A percentile compares a stretch with the other conserved stretches of the same genome.
phyloP scores from a whole-genome alignment of 495 filamentous ascomycete species.

The Neurospora tetraspora region DNA sequence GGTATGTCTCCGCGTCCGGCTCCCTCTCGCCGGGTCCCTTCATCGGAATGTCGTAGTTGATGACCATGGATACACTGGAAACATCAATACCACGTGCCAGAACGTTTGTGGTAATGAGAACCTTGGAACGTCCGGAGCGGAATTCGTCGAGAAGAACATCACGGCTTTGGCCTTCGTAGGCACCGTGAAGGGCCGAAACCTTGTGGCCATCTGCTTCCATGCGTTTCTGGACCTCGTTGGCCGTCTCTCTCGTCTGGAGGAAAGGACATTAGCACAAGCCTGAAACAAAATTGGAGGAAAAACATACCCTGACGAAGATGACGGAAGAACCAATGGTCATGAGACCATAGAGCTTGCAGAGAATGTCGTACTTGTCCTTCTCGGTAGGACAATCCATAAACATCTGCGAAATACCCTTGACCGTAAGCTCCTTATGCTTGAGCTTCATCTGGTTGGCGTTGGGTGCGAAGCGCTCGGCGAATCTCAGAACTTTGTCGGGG shows the following conservation, averaged over 20 bases:
- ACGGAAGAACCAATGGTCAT: slow-evolving; percentile 95
- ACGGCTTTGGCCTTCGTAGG: slow-evolving; percentile 70
- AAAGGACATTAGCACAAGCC: slow-evolving; percentile 13
- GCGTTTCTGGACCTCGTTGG: slow-evolving; percentile 67
- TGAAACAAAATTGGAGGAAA: not conserved
- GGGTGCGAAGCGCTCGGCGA: slow-evolving; percentile 70
- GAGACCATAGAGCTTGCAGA: slow-evolving; percentile 86
- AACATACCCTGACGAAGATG: slow-evolving; percentile 82
- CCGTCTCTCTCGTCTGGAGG: slow-evolving; percentile 64
- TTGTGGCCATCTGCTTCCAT: slow-evolving; percentile 86
- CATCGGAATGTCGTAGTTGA: slow-evolving; percentile 82
- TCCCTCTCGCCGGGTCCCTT: slow-evolving; percentile 37
- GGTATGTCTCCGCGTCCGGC: slow-evolving; percentile 86
- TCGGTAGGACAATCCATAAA: slow-evolving; percentile 83
- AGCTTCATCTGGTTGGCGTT: slow-evolving; percentile 81
- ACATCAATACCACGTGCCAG: slow-evolving; percentile 96
- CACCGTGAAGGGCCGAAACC: slow-evolving; percentile 79
- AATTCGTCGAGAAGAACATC: slow-evolving; percentile 83
- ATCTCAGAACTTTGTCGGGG: slow-evolving; percentile 69
- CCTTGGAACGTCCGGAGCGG: slow-evolving; percentile 76
- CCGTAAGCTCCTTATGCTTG: slow-evolving; percentile 81
- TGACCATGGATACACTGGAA: slow-evolving; percentile 89
- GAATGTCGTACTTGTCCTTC: slow-evolving; percentile 72
- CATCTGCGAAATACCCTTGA: slow-evolving; percentile 93
- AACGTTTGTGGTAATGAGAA: slow-evolving; percentile 98